Evolutionary conservation across 2,329 filamentous ascomycete species (phyloP), one percentile per base, ranked within the genome.

Genomic region (Clonostachys byssicola): DNA sequence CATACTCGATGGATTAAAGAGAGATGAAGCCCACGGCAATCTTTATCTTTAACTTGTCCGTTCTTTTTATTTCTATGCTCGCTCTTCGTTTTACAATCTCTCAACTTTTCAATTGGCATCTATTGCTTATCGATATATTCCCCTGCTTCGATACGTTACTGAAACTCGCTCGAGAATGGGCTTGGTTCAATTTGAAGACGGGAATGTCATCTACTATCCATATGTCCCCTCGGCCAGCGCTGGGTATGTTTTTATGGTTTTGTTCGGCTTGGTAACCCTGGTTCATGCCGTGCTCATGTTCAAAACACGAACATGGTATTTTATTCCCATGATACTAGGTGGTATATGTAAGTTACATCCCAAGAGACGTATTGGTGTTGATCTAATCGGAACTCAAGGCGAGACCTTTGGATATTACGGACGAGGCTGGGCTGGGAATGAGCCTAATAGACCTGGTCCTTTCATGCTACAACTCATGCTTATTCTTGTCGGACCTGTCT

Each of bases 401-500:
- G 36, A 39, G 4, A 39, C 17, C 7, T 39, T 39, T 18, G 36
- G 36, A n/a, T 18, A 39, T 18, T 39, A 39, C 36, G 36, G 36
- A 7, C 46, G 49, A 14, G 46, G 45, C 6, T 52, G 50, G 50
- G 50, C 48, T 1, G 50, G 48, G 34, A 33, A 30, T 12, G 13
- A 12, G 3, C 50, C 50, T 4, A 30, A 52, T 18, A 50, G 46
- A 2, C 50, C 50, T 10, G 30, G 14, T 2, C 50, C 50, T 9
- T 52, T 50, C 16, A 52, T 52, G 50, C 46, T 52, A 1, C 50
- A 52, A n/a, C 50, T 52, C 36, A 52, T 52, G 50, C 42, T 52
- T 13, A 52, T 52, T 39, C 44, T 52, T 18, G 50, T 64, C 51
- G 68, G 64, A 8, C 68, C 68, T 45, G 67, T 72, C 49, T 72